Conservation (phyloP, 768 basidiomycete species). For the Zangia roseola region DNA sequence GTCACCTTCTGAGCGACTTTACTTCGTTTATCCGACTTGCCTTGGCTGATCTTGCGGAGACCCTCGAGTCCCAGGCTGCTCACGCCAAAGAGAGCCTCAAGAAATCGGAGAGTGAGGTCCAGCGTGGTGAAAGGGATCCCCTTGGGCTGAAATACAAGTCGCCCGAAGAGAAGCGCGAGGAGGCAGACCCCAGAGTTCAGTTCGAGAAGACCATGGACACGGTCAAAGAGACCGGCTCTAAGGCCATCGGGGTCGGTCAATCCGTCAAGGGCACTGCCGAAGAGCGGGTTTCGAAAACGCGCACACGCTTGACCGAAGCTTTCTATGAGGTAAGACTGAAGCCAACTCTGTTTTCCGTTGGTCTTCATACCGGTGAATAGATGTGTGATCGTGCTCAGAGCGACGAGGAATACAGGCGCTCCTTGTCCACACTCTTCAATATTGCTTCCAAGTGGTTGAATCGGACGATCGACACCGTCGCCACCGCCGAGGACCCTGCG, state of each 20-base stretch:
- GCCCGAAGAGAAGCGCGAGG: conserved; percentile 41
- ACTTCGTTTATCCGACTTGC: conserved; percentile 63
- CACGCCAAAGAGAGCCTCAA: conserved; percentile 52
- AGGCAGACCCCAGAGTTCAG: conserved; percentile 46
- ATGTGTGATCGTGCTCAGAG: conserved; percentile 63
- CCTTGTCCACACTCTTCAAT: conserved; percentile 57
- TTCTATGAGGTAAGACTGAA: conserved; percentile 45
- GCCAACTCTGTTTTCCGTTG: no score
- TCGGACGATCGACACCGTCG: conserved; percentile 47
- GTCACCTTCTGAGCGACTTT: conserved; percentile 57
- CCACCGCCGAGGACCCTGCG: conserved; percentile 40
- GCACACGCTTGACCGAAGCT: conserved; percentile 45
- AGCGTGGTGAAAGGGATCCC: conserved; percentile 57
- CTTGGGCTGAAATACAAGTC: conserved; percentile 53
- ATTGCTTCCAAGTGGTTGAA: conserved; percentile 58
- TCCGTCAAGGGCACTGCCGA: conserved; percentile 39
- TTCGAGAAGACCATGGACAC: conserved; percentile 72
- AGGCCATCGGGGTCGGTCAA: conserved; percentile 55
- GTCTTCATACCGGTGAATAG: conserved; percentile 32
- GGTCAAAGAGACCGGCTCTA: conserved; percentile 54
- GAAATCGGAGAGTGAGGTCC: conserved; percentile 55
- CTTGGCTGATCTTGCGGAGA: conserved; percentile 64
- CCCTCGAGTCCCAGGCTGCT: conserved; percentile 51
- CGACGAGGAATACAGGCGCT: conserved; percentile 55
- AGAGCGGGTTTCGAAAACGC: conserved; percentile 44